Evolutionary conservation across 2,329 filamentous ascomycete genomes (phyloP), one percentile per base, ranked within the genome.

Genomic region (Colletotrichum eremochloae): DNA sequence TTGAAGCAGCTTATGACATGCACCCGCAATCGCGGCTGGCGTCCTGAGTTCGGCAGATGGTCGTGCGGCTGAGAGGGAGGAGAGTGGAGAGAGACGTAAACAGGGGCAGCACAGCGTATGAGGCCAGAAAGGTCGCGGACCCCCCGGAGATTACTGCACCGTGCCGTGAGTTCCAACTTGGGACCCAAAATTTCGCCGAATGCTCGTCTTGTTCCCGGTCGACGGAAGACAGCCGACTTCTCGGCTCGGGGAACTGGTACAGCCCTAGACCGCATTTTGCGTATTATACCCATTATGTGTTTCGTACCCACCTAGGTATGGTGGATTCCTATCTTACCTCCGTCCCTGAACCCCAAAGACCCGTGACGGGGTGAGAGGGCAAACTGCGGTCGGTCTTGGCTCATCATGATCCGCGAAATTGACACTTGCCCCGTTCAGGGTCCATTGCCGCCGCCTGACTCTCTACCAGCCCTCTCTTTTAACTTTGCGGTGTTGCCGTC

Each of bases 381-480:
- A n/a, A n/a, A 46, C 18, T 46, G 24, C 24, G 31, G 29, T n/a
- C 48, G 31, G 29, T n/a, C 48, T 38, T n/a, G 44, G n/a, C 36
- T 38, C 20, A 24, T 52, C 60, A 63, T 64, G 48, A 58, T 50
- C 67, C 42, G 65, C 55, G 69, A 63, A 63, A 68, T 58, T 48
- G 58, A 56, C 50, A 66, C 55, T 67, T 68, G 36, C 38, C 44
- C 53, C 53, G 18, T 60, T 63, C 65, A 68, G 65, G 69, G 69
- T 68, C 65, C 65, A 60, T 40, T 60, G 65, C 65, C 58, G 65
- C 58, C 36, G 69, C 64, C 65, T 71, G 65, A 40, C 65, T 61
- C 65, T 66, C 65, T 63, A 50, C 11, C 29, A 14, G n/a, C 52
- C 50, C 53, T 66, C 57, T 52, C 18, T 57, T 64, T 63, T 68